Evolutionary conservation across 2,329 filamentous ascomycete genomes (phyloP).

Genomic region (Venturia aucupariae): DNA sequence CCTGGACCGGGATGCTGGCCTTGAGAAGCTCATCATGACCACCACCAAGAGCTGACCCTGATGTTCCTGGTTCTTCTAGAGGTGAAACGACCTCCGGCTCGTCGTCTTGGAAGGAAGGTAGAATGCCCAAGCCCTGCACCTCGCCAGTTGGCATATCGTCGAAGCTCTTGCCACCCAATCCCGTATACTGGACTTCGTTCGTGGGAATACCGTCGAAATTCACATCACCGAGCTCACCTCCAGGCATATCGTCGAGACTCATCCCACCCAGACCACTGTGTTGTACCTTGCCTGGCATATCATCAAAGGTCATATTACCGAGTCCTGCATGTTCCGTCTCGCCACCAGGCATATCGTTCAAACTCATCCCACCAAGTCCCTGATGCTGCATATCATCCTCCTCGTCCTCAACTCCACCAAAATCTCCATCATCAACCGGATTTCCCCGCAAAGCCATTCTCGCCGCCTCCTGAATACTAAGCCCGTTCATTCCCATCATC

Average conservation of each 20-base stretch:
- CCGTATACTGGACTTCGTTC: neutral
- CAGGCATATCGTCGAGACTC: slow-evolving; percentile 5
- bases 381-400: neutral
- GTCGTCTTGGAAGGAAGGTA: neutral
- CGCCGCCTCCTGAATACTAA: neutral
- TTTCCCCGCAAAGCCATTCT: slow-evolving; percentile 8
- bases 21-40: neutral
- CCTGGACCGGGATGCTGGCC: slow-evolving; percentile 18
- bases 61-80: neutral
- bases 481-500: neutral
- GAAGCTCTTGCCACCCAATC: neutral
- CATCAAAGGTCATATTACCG: slow-evolving; percentile 10
- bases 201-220: slow-evolving; percentile 10
- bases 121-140: slow-evolving; percentile 1
- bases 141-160: slow-evolving; percentile 9
- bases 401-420: neutral
- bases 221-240: neutral
- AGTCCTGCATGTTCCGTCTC: neutral
- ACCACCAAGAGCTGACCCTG: neutral
- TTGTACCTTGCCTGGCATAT: neutral
- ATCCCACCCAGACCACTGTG: neutral
- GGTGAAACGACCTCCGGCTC: neutral
- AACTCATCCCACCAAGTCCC: slow-evolving; percentile 1
- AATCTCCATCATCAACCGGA: neutral
- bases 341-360: slow-evolving; percentile 7